Conservation (phyloP, 179 eudicot genomes). For the Silene vulgaris region DNA sequence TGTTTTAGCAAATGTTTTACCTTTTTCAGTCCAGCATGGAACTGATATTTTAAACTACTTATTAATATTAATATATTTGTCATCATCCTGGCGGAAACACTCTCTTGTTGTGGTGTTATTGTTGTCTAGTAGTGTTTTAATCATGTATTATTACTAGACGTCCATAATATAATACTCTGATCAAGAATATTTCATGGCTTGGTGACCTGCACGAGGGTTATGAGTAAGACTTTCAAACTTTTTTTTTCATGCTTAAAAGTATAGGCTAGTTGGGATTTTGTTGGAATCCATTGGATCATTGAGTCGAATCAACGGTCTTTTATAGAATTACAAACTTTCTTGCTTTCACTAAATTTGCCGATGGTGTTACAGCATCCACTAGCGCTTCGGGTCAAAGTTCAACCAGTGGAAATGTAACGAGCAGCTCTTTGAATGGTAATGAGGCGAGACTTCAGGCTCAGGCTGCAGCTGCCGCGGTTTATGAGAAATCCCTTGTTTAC, state of each 20-base stretch:
- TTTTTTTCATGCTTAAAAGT: too few relatives aligned
- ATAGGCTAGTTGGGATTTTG: background rate
- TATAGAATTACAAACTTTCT: background rate
- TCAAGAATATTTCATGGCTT: background rate
- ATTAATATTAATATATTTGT: too few relatives aligned
- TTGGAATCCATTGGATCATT: background rate
- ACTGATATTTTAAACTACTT: too few relatives aligned
- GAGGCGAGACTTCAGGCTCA: slow-evolving; percentile 82
- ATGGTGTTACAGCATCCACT: slow-evolving; percentile 36
- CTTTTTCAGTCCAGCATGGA: too few relatives aligned
- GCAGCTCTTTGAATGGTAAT: slow-evolving; percentile 42
- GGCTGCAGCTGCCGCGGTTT: slow-evolving; percentile 84
- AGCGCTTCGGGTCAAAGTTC: slow-evolving; percentile 46
- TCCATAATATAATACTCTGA: background rate
- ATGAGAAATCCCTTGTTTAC: slow-evolving; percentile 84
- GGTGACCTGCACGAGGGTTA: too few relatives aligned
- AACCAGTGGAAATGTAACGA: slow-evolving; percentile 35
- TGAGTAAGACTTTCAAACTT: too few relatives aligned
- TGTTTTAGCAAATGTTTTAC: background rate
- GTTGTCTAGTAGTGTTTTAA: slow-evolving; percentile 5
- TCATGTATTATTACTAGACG: slow-evolving; percentile 8
- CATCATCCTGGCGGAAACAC: background rate
- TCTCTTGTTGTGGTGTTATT: background rate
- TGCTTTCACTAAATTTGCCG: slow-evolving; percentile 10
- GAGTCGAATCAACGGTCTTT: background rate